phyloP scores from a whole-genome alignment of 176 grass and related monocot species.

The Bonia amplexicaulis region DNA sequence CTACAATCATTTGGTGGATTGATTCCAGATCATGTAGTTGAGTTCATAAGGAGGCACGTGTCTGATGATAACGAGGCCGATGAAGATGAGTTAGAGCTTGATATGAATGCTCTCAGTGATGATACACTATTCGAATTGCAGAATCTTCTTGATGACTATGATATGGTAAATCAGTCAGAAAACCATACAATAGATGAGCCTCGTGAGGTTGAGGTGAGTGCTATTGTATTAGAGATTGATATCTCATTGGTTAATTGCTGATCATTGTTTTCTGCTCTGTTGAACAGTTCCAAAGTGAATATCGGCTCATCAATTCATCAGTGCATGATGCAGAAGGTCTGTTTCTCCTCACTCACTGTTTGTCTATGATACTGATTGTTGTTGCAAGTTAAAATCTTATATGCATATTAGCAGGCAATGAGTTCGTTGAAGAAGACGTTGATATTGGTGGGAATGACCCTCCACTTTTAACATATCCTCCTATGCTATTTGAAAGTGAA shows the following conservation, averaged over 20 bases:
- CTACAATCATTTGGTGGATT: slow-evolving; percentile 59
- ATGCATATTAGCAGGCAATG: slow-evolving; percentile 52
- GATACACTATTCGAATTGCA: slow-evolving; percentile 66
- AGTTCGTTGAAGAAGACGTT: slow-evolving; percentile 68
- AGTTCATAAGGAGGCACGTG: slow-evolving; percentile 65
- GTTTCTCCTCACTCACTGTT: slow-evolving; percentile 17
- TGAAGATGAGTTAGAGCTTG: slow-evolving; percentile 81
- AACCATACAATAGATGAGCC: slow-evolving; percentile 49
- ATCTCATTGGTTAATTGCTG: slow-evolving; percentile 17
- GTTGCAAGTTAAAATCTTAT: not conserved
- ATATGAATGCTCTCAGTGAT: slow-evolving; percentile 73
- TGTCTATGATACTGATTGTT: slow-evolving; percentile 12
- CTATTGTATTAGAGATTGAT: slow-evolving; percentile 23
- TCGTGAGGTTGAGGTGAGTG: slow-evolving; percentile 63
- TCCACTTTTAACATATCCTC: slow-evolving; percentile 64
- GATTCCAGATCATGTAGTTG: slow-evolving; percentile 63
- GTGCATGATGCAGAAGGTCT: slow-evolving; percentile 69
- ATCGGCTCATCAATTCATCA: slow-evolving; percentile 62
- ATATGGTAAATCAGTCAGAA: slow-evolving; percentile 27
- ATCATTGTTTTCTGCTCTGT: slow-evolving; percentile 34
- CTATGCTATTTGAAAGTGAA: slow-evolving; percentile 83
- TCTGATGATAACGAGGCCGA: slow-evolving; percentile 43
- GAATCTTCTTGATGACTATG: slow-evolving; percentile 78
- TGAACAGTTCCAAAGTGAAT: slow-evolving; percentile 77
- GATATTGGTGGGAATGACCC: slow-evolving; percentile 90